Percentiles rank a stretch among this genome's conserved stretches.
Evolutionary conservation across 495 filamentous ascomycete genomes (phyloP).

Genomic region (Neurospora sp.): DNA sequence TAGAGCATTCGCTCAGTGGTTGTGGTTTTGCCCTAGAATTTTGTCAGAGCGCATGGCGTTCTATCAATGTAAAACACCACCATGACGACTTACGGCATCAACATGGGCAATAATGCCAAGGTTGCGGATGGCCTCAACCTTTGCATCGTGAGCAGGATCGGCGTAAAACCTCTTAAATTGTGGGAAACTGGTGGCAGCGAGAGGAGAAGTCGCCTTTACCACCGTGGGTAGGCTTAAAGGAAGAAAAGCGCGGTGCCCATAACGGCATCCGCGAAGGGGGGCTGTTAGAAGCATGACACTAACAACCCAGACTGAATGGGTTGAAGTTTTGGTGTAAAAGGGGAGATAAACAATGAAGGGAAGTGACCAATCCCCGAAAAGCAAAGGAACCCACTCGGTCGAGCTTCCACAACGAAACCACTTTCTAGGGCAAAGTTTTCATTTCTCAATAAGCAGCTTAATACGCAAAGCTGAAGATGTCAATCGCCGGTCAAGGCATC

Average conservation of each 20-base stretch:
- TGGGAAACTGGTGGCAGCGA: not conserved
- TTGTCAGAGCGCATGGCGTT: not conserved
- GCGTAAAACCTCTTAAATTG: not conserved
- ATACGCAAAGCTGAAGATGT: not conserved
- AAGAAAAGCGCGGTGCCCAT: slow-evolving; percentile 7
- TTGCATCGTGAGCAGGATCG: slow-evolving; percentile 20
- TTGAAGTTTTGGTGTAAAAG: not conserved
- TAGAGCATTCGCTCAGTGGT: slow-evolving; percentile 99
- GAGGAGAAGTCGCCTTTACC: not conserved
- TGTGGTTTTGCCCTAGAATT: slow-evolving; percentile 80
- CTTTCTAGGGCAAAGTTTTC: not conserved
- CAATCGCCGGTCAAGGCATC: not conserved
- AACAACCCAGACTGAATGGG: not conserved
- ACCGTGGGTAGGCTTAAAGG: not conserved
- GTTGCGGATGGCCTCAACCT: slow-evolving; percentile 58
- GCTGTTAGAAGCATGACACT: slow-evolving; percentile 11
- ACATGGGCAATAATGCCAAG: slow-evolving; percentile 99
- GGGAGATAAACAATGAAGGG: not conserved
- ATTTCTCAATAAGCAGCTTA: not conserved
- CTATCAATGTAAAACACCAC: slow-evolving; percentile 3
- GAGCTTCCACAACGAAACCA: not conserved
- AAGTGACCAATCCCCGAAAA: not conserved
- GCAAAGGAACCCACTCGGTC: not conserved
- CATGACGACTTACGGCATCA: slow-evolving; percentile 60
- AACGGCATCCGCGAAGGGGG: slow-evolving; percentile 6